These are phyloP conservation scores for Salix viminalis DNA, from an alignment of 345 rosid species.

Conservation along the genomic window DNA sequence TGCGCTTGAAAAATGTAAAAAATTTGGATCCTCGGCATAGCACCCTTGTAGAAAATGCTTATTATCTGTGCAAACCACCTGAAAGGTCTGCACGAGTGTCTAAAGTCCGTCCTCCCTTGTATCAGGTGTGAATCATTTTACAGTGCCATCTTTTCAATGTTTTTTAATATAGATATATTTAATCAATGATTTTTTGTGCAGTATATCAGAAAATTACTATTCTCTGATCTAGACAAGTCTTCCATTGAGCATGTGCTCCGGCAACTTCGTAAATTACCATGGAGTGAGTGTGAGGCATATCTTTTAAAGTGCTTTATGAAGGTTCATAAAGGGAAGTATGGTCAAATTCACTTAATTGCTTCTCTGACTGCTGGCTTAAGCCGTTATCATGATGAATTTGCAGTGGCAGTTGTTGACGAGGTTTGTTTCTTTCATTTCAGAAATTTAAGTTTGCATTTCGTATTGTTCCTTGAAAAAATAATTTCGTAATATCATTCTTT, in stretches of 20 bases:
- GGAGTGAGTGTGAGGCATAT: constrained; percentile 90
- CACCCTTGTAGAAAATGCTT: constrained; percentile 98
- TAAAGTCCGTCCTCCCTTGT: constrained; percentile 87
- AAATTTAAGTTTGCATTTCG: not conserved
- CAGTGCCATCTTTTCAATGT: not conserved
- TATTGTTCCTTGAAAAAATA: not conserved
- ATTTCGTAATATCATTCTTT: not conserved
- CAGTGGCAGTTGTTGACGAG: constrained; percentile 98
- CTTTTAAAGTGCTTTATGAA: constrained; percentile 97
- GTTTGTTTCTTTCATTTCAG: constrained; percentile 37
- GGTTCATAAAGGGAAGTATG: constrained; percentile 91
- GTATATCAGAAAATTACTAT: constrained; percentile 85
- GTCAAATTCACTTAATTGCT: constrained; percentile 96
- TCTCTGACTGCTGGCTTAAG: constrained; percentile 97
- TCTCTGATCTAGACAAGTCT: constrained; percentile 94
- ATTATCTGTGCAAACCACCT: constrained; percentile 97
- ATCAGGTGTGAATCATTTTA: constrained; percentile 53
- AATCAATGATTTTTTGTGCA: constrained; percentile 31
- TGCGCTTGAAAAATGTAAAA: constrained; percentile 99
- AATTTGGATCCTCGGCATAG: constrained; percentile 97
- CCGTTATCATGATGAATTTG: constrained; percentile 96
- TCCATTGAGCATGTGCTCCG: constrained; percentile 86
- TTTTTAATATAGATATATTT: not conserved
- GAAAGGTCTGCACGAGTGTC: constrained; percentile 92
- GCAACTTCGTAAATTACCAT: constrained; percentile 95